Evolutionary conservation across 371 early-diverging fungal genomes (phyloP).

Genomic region (Chytridium lagenaria): DNA sequence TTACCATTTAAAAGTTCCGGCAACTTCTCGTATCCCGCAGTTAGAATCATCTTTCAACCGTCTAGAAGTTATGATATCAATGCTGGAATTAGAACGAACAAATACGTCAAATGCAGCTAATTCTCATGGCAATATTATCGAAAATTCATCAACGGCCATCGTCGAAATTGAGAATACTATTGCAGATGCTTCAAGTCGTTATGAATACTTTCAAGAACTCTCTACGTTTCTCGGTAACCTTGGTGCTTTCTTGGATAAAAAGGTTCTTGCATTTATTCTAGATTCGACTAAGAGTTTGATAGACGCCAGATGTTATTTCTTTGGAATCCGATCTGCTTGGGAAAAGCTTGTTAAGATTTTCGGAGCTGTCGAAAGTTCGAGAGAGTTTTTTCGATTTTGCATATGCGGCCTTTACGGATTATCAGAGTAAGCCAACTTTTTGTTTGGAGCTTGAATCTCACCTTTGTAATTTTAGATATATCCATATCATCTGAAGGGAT

Average conservation of each 20-base stretch:
- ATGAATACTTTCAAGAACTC: conserved; percentile 73
- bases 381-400: not conserved
- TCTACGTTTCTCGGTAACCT: conserved; percentile 65
- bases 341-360: not conserved
- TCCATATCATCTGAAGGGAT: not conserved
- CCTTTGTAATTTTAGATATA: not conserved
- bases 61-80: not conserved
- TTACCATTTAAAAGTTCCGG: not conserved
- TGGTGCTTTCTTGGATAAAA: conserved; percentile 73
- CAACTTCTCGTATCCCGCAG: not conserved
- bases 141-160: not conserved
- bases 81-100: not conserved
- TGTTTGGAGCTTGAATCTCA: not conserved
- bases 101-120: not conserved
- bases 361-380: not conserved
- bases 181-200: conserved; percentile 53
- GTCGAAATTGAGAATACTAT: conserved; percentile 11
- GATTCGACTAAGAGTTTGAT: not conserved
- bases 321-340: not conserved
- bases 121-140: not conserved
- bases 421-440: too few species aligned
- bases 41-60: not conserved
- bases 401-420: not conserved
- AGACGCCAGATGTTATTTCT: not conserved
- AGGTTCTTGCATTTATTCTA: conserved; percentile 46